Percentiles rank a stretch among this genome's conserved stretches.
phyloP scores from a whole-genome alignment of 305 asterid species.

The Solanum hybrid region DNA sequence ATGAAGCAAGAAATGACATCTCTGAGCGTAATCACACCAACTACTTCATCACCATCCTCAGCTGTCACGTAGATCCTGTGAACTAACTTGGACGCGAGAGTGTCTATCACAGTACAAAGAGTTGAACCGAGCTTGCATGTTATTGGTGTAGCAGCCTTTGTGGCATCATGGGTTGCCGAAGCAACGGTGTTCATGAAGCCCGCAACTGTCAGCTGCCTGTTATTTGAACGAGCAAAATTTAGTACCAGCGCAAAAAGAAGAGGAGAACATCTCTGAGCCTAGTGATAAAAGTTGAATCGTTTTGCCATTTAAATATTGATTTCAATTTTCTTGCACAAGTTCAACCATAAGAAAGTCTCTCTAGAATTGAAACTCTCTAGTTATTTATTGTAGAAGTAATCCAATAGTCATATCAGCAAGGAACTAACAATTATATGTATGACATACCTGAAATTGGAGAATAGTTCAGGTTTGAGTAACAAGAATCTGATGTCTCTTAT shows the following conservation, averaged over 20 bases:
- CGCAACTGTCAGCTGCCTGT: slow-evolving; percentile 63
- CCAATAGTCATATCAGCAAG: neutral
- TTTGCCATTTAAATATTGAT: neutral
- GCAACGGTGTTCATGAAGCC: slow-evolving; percentile 49
- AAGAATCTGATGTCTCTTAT: slow-evolving; percentile 77
- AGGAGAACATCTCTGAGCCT: neutral
- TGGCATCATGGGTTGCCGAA: slow-evolving; percentile 23
- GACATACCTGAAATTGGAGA: slow-evolving; percentile 54
- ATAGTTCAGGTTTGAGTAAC: slow-evolving; percentile 70
- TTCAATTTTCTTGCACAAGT: neutral
- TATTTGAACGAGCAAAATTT: neutral
- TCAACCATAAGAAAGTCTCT: neutral
- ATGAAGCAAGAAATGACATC: slow-evolving; percentile 35
- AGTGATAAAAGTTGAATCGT: neutral
- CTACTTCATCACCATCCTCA: slow-evolving; percentile 7
- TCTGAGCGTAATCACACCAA: slow-evolving; percentile 20
- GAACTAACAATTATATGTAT: neutral
- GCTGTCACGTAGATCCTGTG: slow-evolving; percentile 30
- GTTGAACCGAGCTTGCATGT: slow-evolving; percentile 48
- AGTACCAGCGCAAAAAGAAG: neutral
- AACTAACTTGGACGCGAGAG: slow-evolving; percentile 19
- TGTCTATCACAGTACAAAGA: slow-evolving; percentile 22
- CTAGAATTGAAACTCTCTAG: neutral
- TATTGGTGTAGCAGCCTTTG: slow-evolving; percentile 43
- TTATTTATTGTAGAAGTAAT: neutral